A percentile compares a stretch with the other conserved stretches of the same genome.
These are phyloP conservation scores for Mortierella sp. DNA, from an alignment of 371 early-diverging fungal species.

Conservation along the genomic window DNA sequence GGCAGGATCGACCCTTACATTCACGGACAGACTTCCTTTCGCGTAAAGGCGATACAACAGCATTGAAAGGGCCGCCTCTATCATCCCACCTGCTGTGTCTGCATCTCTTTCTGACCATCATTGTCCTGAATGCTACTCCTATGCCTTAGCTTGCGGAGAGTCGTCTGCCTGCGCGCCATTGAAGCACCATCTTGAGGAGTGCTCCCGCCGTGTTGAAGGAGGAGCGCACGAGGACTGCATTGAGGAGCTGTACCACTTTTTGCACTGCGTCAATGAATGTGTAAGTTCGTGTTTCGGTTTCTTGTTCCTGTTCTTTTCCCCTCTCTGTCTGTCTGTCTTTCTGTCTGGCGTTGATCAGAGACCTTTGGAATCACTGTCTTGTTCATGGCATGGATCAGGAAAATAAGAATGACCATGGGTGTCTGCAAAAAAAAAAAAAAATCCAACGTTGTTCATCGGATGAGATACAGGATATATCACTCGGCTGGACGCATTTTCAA, in stretches of 20 bases:
- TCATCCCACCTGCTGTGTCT: not conserved
- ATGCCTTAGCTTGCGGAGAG: slow-evolving; percentile 54
- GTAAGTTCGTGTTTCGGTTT: slow-evolving; percentile 31
- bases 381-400: not conserved
- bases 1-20: no score
- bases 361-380: not conserved
- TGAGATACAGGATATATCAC: not conserved
- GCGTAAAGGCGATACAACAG: no score
- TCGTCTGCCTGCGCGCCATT: slow-evolving; percentile 53
- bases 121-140: not conserved
- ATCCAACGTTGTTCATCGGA: not conserved
- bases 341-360: no score
- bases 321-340: not conserved
- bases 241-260: slow-evolving; percentile 58
- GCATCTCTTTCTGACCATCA: not conserved
- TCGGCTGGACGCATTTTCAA: no score
- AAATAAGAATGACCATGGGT: not conserved
- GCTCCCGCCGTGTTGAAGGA: slow-evolving; percentile 56
- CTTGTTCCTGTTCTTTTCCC: not conserved
- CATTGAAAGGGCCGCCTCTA: no score
- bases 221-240: slow-evolving; percentile 55
- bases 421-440: no score
- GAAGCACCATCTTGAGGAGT: slow-evolving; percentile 60
- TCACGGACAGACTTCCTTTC: no score
- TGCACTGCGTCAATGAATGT: slow-evolving; percentile 60